Conservation (phyloP, 2,329 filamentous ascomycete species). For the Verticillium nonalfalfae region DNA sequence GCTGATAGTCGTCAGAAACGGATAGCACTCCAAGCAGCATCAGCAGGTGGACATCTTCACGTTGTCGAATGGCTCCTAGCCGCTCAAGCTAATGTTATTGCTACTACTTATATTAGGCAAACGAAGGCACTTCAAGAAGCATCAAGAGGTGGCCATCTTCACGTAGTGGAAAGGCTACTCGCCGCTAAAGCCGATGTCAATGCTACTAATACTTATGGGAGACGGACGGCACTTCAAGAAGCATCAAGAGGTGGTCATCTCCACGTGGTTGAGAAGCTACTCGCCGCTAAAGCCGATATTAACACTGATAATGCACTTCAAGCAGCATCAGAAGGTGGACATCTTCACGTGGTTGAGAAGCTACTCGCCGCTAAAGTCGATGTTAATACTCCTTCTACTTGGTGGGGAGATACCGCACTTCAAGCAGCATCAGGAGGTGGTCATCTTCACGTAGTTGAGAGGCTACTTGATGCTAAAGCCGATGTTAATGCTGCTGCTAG, state of each 20-base stretch:
- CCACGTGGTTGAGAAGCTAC: constrained; percentile 5
- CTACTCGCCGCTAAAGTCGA: too few species aligned
- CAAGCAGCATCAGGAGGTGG: constrained; percentile 1
- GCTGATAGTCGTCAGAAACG: too few species aligned
- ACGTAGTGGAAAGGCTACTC: too few species aligned
- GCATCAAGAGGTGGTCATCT: constrained; percentile 11
- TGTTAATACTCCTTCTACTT: too few species aligned
- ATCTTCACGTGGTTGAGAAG: too few species aligned
- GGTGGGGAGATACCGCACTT: too few species aligned
- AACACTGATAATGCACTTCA: constrained; percentile 1
- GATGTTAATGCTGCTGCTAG: not conserved
- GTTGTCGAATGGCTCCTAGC: constrained; percentile 6
- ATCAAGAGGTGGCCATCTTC: not conserved
- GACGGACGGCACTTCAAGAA: constrained; percentile 1
- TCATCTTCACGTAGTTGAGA: too few species aligned
- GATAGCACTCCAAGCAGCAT: constrained; percentile 3
- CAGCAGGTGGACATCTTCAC: constrained; percentile 10
- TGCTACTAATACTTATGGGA: not conserved
- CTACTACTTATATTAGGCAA: not conserved
- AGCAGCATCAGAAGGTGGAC: not conserved
- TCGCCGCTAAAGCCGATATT: constrained; percentile 5
- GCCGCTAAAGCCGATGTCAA: not conserved
- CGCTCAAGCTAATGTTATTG: constrained; percentile 6
- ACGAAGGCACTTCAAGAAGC: constrained; percentile 4
- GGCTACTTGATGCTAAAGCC: too few species aligned